These are phyloP conservation scores for Quillaja saponaria DNA, from an alignment of 306 rosid species.

Conservation along the genomic window DNA sequence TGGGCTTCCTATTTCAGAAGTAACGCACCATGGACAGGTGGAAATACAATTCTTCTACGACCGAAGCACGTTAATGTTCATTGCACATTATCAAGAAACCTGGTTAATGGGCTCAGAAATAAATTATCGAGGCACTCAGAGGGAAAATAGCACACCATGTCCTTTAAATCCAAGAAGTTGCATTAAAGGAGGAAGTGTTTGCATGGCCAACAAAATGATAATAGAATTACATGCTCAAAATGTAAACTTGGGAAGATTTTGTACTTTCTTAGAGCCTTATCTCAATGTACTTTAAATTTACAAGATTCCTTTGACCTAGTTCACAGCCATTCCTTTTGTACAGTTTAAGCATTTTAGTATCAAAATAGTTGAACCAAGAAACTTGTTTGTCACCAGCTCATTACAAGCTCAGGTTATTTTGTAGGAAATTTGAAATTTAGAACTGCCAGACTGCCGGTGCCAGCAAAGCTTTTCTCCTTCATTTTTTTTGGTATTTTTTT, in stretches of 20 bases:
- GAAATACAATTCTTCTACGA: conserved; percentile 19
- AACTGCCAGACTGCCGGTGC: background rate
- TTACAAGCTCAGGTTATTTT: too few species aligned
- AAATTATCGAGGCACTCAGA: conserved; percentile 4
- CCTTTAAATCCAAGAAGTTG: background rate
- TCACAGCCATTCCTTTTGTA: too few species aligned
- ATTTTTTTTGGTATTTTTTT: too few species aligned
- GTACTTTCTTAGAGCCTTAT: background rate
- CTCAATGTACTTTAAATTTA: background rate
- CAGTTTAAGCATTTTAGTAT: too few species aligned
- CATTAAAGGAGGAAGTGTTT: background rate
- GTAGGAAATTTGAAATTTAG: background rate
- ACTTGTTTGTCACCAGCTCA: background rate
- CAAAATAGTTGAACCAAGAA: background rate
- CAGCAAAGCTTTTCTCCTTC: too few species aligned
- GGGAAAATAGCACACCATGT: background rate
- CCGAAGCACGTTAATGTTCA: conserved; percentile 19
- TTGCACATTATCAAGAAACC: conserved; percentile 4
- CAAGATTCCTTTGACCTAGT: too few species aligned
- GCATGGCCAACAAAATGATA: background rate
- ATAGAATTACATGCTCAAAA: background rate
- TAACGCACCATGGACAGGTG: background rate
- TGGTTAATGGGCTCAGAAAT: background rate
- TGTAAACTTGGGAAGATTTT: background rate
- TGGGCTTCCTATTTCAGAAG: conserved; percentile 7